Evolutionary conservation across 2,329 filamentous ascomycete species (phyloP).

Genomic region (Bipolaris sorokiniana): DNA sequence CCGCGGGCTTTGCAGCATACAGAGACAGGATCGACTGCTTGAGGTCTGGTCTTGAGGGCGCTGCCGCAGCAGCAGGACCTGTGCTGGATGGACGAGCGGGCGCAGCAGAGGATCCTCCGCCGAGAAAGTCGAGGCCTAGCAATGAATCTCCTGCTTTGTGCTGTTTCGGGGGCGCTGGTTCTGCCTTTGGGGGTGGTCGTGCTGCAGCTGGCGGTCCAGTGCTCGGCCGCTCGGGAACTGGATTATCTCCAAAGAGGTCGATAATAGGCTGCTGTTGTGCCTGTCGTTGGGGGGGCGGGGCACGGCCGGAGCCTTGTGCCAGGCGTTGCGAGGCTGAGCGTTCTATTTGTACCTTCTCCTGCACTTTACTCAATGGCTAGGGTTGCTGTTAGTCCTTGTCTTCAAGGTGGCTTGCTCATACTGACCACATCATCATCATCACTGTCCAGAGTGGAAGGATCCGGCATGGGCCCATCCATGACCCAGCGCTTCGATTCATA

Average conservation of each 20-base stretch:
- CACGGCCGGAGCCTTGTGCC: constrained; percentile 40
- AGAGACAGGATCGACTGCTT: constrained; percentile 97
- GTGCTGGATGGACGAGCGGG: constrained; percentile 80
- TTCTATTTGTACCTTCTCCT: constrained; percentile 73
- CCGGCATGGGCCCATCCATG: constrained; percentile 96
- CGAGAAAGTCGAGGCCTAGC: constrained; percentile 91
- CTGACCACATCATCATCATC: constrained; percentile 80
- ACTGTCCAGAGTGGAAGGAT: constrained; percentile 83
- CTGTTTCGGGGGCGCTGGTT: constrained; percentile 63
- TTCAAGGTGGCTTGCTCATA: constrained; percentile 49
- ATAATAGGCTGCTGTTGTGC: constrained; percentile 53
- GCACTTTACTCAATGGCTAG: constrained; percentile 69
- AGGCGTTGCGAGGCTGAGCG: constrained; percentile 62
- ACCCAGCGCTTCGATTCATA: constrained; percentile 99
- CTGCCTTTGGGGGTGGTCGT: constrained; percentile 67
- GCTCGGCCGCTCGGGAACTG: constrained; percentile 71
- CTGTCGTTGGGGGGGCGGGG: constrained; percentile 35
- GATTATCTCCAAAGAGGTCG: constrained; percentile 84
- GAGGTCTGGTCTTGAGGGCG: constrained; percentile 83
- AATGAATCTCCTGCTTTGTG: constrained; percentile 84
- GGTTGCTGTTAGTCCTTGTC: constrained; percentile 15
- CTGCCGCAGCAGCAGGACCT: constrained; percentile 60
- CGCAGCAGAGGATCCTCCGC: constrained; percentile 71
- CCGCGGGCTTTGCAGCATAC: constrained; percentile 83
- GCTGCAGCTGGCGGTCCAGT: constrained; percentile 68